Base-by-base conservation (phyloP, 495 filamentous ascomycete species). In the Penicillium malachiteum region DNA sequence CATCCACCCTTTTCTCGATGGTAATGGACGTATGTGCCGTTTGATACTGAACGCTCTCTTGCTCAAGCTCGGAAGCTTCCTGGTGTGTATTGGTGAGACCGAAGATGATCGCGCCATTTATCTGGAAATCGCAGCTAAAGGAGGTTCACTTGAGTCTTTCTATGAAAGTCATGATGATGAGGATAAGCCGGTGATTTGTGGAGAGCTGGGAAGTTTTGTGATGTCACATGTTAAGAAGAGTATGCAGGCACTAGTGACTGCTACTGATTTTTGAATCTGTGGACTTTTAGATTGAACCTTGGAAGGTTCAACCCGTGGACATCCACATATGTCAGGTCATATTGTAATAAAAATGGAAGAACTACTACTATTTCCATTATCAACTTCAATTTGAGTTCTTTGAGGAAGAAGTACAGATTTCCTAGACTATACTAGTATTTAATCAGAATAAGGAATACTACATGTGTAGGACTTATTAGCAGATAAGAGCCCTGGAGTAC, bases 1-100 rank as follows among this genome's bases (percentile, higher is more conserved):
- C 2, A 70, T 75, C 21, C 71, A 73, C 49, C 73, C 71, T 3
- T 76, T 75, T 41, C 38, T 59, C 3, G 71, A 76, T 40, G 71
- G 68, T 3, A 77, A 77, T 46, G 71, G 74, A 3, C 55, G 71
- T 31, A 59, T 60, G 37, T 73, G 65, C 43, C 68, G 71, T 31
- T 42, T 75, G 21, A 66, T 76, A 6, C 45, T 75, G 1, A 77
- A 71, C 54, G 56, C 57, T 0, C 50, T 73, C 8, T 56, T 72
- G 0, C 32, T 67, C 7, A 66, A 66, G 31, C 66, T 65, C 43
- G 64, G 64, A 0, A 56, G 59, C 9, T 54, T 65, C 39, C n/a
- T 70, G 5, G 62, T 70, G 1, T 48, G 45, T 8, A 62, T 77
- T 40, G 74, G 71, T 1, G 52, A 64, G 21, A 12, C 66, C 16